These are phyloP conservation scores for Cryptococcus sp. DNA, from an alignment of 1,284 basidiomycete species.

Conservation along the genomic window DNA sequence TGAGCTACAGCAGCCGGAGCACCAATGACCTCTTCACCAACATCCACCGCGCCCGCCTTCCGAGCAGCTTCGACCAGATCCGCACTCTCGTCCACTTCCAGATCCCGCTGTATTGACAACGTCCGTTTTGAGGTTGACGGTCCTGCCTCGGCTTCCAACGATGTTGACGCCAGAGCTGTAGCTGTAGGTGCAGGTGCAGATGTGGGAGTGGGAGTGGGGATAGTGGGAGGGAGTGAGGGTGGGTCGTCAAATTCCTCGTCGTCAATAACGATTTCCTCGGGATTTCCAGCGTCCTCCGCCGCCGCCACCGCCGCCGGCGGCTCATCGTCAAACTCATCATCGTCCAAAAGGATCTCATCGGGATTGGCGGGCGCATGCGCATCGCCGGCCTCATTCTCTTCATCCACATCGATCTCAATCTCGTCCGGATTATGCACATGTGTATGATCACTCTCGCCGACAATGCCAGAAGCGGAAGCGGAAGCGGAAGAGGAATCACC, in stretches of 20 bases:
- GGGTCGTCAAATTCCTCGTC: slow-evolving; percentile 28
- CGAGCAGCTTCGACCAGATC: slow-evolving; percentile 35
- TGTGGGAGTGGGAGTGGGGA: not conserved
- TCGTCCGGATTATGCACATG: slow-evolving; percentile 23
- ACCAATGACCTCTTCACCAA: slow-evolving; percentile 25
- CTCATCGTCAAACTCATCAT: slow-evolving; percentile 57
- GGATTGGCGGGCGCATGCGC: slow-evolving; percentile 56
- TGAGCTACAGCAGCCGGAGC: slow-evolving; percentile 5
- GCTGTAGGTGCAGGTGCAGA: not conserved
- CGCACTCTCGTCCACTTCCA: slow-evolving; percentile 36
- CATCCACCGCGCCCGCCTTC: slow-evolving; percentile 13
- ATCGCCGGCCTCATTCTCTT: slow-evolving; percentile 22
- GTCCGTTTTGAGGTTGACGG: not conserved
- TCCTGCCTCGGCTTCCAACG: not conserved
- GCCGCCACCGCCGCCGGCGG: slow-evolving; percentile 1
- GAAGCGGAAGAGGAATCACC: slow-evolving; percentile 6
- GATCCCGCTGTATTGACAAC: not conserved
- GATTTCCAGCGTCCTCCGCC: slow-evolving; percentile 12
- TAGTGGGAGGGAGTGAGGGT: not conserved
- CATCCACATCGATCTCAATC: slow-evolving; percentile 46
- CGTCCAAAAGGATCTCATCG: slow-evolving; percentile 69
- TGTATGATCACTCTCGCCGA: not conserved
- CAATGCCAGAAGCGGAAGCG: not conserved
- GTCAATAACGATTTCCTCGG: slow-evolving; percentile 69
- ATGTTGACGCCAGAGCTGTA: not conserved